phyloP scores from a whole-genome alignment of 2,329 filamentous ascomycete genomes.

The Teratosphaeria pseudoeucalypti region DNA sequence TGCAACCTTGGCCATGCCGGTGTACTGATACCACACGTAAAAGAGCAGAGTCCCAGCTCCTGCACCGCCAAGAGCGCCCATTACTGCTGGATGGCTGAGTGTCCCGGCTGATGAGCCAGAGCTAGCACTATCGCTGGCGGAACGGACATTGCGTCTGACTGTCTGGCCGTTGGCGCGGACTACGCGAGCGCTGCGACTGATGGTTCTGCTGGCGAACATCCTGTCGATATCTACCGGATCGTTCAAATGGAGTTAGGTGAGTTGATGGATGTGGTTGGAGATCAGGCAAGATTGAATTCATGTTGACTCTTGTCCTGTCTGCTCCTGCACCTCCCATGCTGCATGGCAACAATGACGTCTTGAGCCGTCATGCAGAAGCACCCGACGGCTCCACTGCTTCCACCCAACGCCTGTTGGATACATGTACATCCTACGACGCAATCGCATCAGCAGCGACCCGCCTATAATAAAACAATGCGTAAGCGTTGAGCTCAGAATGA shows the following conservation, averaged over 20 bases:
- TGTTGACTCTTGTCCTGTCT: neutral
- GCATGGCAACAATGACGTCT: neutral
- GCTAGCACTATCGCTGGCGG: slow-evolving; percentile 3
- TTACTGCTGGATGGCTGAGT: neutral
- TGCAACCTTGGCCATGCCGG: slow-evolving; percentile 40
- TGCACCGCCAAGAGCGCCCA: slow-evolving; percentile 34
- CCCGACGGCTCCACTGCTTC: neutral
- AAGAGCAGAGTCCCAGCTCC: slow-evolving; percentile 36
- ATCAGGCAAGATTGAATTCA: neutral
- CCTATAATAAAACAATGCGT: neutral
- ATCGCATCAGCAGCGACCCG: too few species aligned
- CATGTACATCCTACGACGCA: too few species aligned
- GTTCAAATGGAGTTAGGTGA: neutral
- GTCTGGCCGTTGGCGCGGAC: slow-evolving; percentile 6
- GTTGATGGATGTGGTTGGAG: neutral
- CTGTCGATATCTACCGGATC: slow-evolving; percentile 1
- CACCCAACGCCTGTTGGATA: neutral
- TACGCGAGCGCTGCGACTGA: slow-evolving; percentile 5
- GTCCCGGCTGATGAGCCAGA: neutral
- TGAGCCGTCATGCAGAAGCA: neutral
- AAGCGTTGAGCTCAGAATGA: neutral
- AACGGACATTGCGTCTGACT: slow-evolving; percentile 6
- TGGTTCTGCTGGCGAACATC: slow-evolving; percentile 5
- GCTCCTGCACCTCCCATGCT: neutral
- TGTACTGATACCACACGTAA: slow-evolving; percentile 46